A percentile compares a stretch with the other conserved stretches of the same genome.
Conservation (phyloP, 352 stramenopile species). For the Pythium plurisporium region DNA sequence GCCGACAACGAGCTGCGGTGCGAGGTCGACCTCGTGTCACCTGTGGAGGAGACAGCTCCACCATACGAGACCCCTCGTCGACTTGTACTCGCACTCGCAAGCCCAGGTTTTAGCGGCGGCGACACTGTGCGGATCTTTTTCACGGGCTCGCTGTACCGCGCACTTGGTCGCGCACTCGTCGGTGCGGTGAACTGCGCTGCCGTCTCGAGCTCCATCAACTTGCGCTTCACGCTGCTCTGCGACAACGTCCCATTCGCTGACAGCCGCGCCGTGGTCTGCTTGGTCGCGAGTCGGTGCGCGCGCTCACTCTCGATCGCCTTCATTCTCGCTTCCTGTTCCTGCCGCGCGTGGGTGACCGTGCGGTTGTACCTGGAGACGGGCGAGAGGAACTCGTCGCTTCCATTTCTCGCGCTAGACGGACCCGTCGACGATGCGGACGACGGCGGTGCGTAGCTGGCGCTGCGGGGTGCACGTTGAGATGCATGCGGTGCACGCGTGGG, state of each 20-base stretch:
- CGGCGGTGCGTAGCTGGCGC: constrained; percentile 11
- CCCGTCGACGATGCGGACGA: constrained; percentile 1
- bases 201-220: constrained; percentile 21
- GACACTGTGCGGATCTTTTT: constrained; percentile 22
- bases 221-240: constrained; percentile 25
- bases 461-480: neutral
- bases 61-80: constrained; percentile 9
- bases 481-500: neutral
- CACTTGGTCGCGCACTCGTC: neutral
- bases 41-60: neutral
- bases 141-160: neutral
- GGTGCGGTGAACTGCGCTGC: neutral
- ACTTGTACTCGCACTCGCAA: neutral
- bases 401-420: neutral
- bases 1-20: constrained; percentile 8
- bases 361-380: constrained; percentile 33
- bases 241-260: neutral
- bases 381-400: constrained; percentile 26
- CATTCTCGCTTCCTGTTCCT: constrained; percentile 30
- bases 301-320: constrained; percentile 21
- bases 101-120: neutral
- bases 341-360: constrained; percentile 12
- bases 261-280: constrained; percentile 4
- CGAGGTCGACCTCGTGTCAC: neutral
- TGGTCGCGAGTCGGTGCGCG: constrained; percentile 13